A percentile compares a stretch with the other conserved stretches of the same genome.
Conservation (phyloP, 176 grass and related monocot genomes). For the Avena insularis region DNA sequence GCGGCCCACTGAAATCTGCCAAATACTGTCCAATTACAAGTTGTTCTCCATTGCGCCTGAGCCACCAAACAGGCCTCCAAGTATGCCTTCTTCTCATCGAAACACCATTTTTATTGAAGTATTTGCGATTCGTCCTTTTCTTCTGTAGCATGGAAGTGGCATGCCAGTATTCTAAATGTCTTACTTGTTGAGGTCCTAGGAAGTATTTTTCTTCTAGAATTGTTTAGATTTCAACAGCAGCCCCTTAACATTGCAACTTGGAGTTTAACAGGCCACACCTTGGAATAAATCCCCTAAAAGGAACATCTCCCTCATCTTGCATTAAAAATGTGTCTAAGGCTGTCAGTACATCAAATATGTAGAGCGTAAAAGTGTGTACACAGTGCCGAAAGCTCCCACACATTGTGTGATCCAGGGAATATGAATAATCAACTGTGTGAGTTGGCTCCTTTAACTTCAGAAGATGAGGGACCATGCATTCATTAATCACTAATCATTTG, state of each 20-base stretch:
- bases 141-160: conserved; percentile 14
- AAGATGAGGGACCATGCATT: not conserved
- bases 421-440: conserved; percentile 8
- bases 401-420: conserved; percentile 5
- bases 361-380: too few species aligned
- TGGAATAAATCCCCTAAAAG: not conserved
- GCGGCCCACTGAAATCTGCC: conserved; percentile 92
- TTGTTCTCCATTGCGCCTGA: conserved; percentile 88
- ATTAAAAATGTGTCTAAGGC: not conserved
- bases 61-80: conserved; percentile 85
- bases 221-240: conserved; percentile 9
- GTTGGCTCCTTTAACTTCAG: conserved; percentile 17
- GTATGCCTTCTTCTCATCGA: conserved; percentile 55
- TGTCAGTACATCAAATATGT: not conserved
- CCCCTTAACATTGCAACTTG: conserved; percentile 1
- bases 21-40: conserved; percentile 91
- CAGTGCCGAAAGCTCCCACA: too few species aligned
- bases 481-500: conserved; percentile 31
- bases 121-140: not conserved
- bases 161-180: not conserved
- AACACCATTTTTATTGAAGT: not conserved
- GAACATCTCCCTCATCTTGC: not conserved
- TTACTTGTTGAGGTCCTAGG: conserved; percentile 9
- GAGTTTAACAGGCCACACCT: not conserved
- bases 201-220: conserved; percentile 28